phyloP scores from a whole-genome alignment of 768 basidiomycete species.

The Lanmaoa rubissima region DNA sequence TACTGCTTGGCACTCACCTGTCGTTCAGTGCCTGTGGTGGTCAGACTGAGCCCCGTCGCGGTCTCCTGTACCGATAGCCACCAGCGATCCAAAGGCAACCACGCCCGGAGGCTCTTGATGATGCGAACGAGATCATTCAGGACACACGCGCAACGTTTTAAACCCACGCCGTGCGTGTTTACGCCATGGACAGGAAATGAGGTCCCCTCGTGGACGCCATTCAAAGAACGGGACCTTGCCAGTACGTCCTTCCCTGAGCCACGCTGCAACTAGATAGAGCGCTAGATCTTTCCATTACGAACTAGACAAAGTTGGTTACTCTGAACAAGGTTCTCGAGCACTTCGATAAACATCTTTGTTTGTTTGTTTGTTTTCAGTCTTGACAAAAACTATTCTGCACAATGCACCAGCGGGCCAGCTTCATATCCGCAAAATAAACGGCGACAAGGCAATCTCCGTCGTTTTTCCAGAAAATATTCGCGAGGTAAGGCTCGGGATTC shows the following conservation, averaged over 20 bases:
- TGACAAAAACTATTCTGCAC: not conserved
- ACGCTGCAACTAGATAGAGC: not conserved
- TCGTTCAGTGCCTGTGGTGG: not conserved
- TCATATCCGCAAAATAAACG: not conserved
- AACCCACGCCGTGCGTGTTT: slow-evolving; percentile 25
- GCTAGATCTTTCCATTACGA: not conserved
- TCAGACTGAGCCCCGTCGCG: not conserved
- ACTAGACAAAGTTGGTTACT: not conserved
- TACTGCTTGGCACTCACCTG: slow-evolving; percentile 1
- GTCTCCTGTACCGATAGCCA: not conserved
- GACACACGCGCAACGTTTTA: slow-evolving; percentile 13
- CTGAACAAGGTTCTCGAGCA: not conserved
- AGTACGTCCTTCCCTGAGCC: slow-evolving; percentile 1
- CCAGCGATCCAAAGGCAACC: not conserved
- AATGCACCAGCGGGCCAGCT: not conserved
- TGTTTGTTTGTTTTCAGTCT: not conserved
- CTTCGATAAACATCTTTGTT: not conserved
- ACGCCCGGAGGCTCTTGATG: not conserved
- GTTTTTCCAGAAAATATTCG: not conserved
- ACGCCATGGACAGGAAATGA: slow-evolving; percentile 25
- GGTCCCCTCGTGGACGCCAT: slow-evolving; percentile 29
- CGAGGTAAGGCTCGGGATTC: not conserved
- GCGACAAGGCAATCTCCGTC: not conserved
- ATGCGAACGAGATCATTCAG: slow-evolving; percentile 4
- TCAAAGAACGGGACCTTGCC: slow-evolving; percentile 4